Conservation (phyloP, 2,329 filamentous ascomycete species). For the Sporothrix schenckii region DNA sequence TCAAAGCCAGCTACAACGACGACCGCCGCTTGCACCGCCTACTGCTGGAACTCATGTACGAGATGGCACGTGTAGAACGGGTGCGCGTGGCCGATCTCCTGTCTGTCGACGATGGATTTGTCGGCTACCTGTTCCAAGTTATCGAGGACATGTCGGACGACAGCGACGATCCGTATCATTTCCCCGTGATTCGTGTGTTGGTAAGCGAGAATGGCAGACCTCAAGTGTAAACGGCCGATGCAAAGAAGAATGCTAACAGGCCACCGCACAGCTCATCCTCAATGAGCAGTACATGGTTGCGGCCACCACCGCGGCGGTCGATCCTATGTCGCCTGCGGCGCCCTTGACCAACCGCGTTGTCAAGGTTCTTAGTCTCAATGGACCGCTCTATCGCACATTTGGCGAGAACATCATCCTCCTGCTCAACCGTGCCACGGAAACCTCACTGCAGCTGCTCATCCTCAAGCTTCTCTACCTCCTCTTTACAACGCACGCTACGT, state of each 20-base stretch:
- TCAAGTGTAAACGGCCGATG: neutral
- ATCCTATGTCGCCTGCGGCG: slow-evolving; percentile 47
- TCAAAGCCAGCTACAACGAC: slow-evolving; percentile 65
- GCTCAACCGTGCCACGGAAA: slow-evolving; percentile 92
- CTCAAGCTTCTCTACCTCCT: slow-evolving; percentile 93
- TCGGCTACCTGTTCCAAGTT: slow-evolving; percentile 79
- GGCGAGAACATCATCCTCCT: slow-evolving; percentile 96
- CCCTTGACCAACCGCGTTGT: slow-evolving; percentile 89
- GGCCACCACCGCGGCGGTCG: slow-evolving; percentile 56
- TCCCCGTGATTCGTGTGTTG: slow-evolving; percentile 88
- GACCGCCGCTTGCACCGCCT: slow-evolving; percentile 76
- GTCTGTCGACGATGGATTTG: slow-evolving; percentile 78
- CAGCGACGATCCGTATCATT: slow-evolving; percentile 90
- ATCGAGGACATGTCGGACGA: slow-evolving; percentile 89
- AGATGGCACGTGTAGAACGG: slow-evolving; percentile 91
- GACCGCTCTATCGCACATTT: slow-evolving; percentile 85
- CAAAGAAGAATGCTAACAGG: slow-evolving; percentile 1
- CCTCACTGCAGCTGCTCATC: slow-evolving; percentile 91
- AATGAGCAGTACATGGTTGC: slow-evolving; percentile 98
- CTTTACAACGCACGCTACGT: slow-evolving; percentile 87
- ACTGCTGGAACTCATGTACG: slow-evolving; percentile 86
- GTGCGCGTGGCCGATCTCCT: slow-evolving; percentile 74
- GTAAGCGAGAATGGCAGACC: slow-evolving; percentile 53
- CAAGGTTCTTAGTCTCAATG: slow-evolving; percentile 82
- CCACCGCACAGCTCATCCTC: slow-evolving; percentile 70